These are phyloP conservation scores for Actinidia polygama DNA, from an alignment of 179 eudicot species.

Conservation along the genomic window DNA sequence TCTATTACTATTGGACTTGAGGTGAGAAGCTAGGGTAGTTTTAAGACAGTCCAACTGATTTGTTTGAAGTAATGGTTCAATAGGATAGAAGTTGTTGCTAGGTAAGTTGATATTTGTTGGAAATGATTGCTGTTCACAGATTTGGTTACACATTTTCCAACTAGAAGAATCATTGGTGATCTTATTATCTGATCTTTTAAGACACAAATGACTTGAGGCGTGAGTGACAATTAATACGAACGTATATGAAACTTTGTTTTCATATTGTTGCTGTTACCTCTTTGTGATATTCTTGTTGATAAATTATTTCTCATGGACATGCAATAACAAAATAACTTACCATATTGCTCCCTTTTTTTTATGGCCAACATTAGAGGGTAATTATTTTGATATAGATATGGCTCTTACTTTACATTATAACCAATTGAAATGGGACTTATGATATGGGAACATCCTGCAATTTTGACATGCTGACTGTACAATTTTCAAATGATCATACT, in stretches of 20 bases:
- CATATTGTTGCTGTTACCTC: not conserved
- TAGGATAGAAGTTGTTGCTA: not conserved
- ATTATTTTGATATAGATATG: too few relatives aligned
- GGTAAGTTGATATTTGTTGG: not conserved
- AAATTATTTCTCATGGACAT: not conserved
- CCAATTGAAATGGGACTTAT: too few relatives aligned
- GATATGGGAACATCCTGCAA: too few relatives aligned
- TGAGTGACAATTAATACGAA: not conserved
- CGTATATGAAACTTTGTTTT: not conserved
- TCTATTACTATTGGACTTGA: not conserved
- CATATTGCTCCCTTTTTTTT: not conserved
- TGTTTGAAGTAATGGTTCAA: slow-evolving; percentile 6
- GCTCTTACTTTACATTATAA: too few relatives aligned
- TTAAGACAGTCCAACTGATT: not conserved
- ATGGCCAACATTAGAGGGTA: not conserved
- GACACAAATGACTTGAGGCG: not conserved
- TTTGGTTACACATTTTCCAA: not conserved
- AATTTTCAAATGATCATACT: too few relatives aligned
- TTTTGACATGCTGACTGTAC: too few relatives aligned
- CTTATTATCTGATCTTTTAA: not conserved
- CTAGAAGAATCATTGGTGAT: not conserved
- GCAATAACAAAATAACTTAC: not conserved
- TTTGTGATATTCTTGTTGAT: too few relatives aligned
- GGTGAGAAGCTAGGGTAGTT: not conserved
- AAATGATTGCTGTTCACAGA: not conserved